These are phyloP conservation scores for Petrea volubilis DNA, from an alignment of 257 asterid species.

Conservation along the genomic window DNA sequence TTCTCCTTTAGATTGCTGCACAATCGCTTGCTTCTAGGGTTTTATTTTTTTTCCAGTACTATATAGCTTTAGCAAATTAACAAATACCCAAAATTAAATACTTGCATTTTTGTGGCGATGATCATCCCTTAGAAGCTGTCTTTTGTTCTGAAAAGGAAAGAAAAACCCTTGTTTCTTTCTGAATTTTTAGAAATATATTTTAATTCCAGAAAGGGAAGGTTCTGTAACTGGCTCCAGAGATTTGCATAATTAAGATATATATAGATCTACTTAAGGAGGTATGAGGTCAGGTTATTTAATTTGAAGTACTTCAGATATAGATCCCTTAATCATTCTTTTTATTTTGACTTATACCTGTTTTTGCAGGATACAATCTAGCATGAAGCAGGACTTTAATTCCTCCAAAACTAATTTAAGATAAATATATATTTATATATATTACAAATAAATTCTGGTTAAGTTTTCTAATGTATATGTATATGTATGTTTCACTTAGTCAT, in stretches of 20 bases:
- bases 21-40: constrained; percentile 44
- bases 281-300: neutral
- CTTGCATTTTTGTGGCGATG: neutral
- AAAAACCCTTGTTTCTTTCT: constrained; percentile 13
- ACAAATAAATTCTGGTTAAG: no score
- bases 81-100: neutral
- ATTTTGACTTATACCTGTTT: no score
- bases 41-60: constrained; percentile 26
- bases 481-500: no score
- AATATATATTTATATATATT: no score
- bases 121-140: neutral
- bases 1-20: constrained; percentile 24
- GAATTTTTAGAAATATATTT: neutral
- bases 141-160: neutral
- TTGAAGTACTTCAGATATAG: neutral
- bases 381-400: no score
- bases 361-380: no score
- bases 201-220: constrained; percentile 1
- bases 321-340: no score
- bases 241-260: neutral
- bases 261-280: constrained; percentile 1
- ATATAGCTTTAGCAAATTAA: neutral
- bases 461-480: no score
- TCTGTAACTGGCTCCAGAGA: neutral
- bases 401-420: no score